phyloP scores from a whole-genome alignment of 2,329 filamentous ascomycete species.

The Mycogone perniciosa region DNA sequence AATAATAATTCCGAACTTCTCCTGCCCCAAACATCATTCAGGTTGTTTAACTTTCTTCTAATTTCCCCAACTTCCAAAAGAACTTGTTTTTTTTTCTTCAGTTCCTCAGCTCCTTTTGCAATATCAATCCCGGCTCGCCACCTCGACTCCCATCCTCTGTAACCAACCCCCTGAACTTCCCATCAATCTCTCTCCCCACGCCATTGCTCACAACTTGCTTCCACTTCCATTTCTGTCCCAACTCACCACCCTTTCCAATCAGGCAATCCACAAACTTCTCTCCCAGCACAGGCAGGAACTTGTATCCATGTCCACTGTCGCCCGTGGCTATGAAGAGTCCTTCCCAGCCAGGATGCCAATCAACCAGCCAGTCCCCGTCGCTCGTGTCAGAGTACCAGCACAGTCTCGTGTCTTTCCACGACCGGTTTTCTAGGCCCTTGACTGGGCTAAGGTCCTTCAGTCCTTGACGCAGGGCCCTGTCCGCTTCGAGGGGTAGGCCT shows the following conservation, averaged over 20 bases:
- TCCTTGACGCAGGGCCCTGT: slow-evolving; percentile 53
- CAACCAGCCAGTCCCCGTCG: slow-evolving; percentile 64
- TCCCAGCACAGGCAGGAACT: slow-evolving; percentile 62
- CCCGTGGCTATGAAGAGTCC: slow-evolving; percentile 57
- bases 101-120: slow-evolving; percentile 36
- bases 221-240: slow-evolving; percentile 56
- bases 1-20: background rate
- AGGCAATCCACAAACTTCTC: slow-evolving; percentile 55
- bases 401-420: slow-evolving; percentile 56
- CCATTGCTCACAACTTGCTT: slow-evolving; percentile 46
- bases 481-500: slow-evolving; percentile 53
- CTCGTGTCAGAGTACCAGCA: slow-evolving; percentile 76
- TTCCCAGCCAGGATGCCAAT: slow-evolving; percentile 57
- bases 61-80: no score
- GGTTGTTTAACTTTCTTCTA: no score
- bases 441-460: slow-evolving; percentile 55
- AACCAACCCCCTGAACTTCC: slow-evolving; percentile 33
- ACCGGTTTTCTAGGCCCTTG: slow-evolving; percentile 47
- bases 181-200: slow-evolving; percentile 27
- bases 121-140: slow-evolving; percentile 38
- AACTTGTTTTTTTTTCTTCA: background rate
- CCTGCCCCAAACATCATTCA: background rate
- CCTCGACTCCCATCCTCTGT: slow-evolving; percentile 51
- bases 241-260: slow-evolving; percentile 39
- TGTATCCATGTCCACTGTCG: slow-evolving; percentile 61